Evolutionary conservation across 768 basidiomycete species (phyloP).

Genomic region (Rhodotorula paludigena): DNA sequence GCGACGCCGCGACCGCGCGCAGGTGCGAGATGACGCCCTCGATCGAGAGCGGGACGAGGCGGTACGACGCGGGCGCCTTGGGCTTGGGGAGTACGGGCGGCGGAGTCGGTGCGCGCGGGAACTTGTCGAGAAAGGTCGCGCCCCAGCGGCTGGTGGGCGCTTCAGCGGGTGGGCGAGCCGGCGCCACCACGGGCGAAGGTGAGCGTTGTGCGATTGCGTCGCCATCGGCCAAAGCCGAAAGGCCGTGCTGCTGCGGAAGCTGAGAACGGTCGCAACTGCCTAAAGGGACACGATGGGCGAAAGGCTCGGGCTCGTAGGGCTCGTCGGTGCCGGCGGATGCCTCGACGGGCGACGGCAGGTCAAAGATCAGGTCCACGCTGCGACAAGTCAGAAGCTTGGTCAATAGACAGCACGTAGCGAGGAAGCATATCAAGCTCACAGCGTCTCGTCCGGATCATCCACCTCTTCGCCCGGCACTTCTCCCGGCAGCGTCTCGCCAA

Average conservation of each 20-base stretch:
- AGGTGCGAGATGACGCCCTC: background rate
- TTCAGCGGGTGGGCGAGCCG: background rate
- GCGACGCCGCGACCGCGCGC: background rate
- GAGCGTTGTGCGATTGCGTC: background rate
- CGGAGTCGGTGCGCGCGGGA: background rate
- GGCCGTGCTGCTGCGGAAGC: too few relatives aligned
- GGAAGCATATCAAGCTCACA: background rate
- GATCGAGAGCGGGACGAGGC: constrained; percentile 7
- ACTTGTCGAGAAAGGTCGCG: background rate
- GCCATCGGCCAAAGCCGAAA: background rate
- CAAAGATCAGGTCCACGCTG: too few relatives aligned
- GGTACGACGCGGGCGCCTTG: background rate
- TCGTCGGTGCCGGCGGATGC: background rate
- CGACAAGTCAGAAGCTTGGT: too few relatives aligned
- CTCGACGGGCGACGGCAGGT: background rate
- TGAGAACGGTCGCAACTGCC: too few relatives aligned
- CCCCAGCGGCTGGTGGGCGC: background rate
- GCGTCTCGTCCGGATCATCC: background rate
- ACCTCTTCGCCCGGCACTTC: background rate
- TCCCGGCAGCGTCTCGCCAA: background rate
- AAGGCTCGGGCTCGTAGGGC: too few relatives aligned
- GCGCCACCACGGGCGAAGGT: background rate
- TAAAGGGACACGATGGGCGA: too few relatives aligned
- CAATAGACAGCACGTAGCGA: too few relatives aligned
- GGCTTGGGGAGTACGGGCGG: too few relatives aligned